Conservation (phyloP, 2,329 filamentous ascomycete species). For the Cercospora citrullina region DNA sequence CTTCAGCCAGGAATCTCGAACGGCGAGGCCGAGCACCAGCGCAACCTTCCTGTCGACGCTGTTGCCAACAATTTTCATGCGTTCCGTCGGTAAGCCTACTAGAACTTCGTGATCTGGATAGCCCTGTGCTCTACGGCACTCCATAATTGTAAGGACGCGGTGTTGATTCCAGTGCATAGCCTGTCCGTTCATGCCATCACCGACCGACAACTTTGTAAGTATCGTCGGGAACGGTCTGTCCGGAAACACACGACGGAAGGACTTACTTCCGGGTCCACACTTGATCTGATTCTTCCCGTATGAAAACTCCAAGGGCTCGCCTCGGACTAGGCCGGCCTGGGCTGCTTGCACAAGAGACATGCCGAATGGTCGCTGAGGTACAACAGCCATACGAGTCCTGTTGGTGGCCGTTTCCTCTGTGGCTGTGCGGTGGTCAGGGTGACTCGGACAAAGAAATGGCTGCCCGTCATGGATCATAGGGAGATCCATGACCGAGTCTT, state of each 20-base stretch:
- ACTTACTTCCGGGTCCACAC: slow-evolving; percentile 23
- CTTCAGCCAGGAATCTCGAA: slow-evolving; percentile 58
- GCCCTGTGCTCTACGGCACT: slow-evolving; percentile 68
- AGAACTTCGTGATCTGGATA: slow-evolving; percentile 70
- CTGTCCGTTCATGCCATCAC: slow-evolving; percentile 58
- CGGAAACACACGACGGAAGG: slow-evolving; percentile 57
- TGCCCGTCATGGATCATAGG: slow-evolving; percentile 63
- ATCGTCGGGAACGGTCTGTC: slow-evolving; percentile 62
- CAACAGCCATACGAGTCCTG: slow-evolving; percentile 53
- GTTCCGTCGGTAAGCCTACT: slow-evolving; percentile 56
- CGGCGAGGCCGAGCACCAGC: slow-evolving; percentile 62
- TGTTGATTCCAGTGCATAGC: slow-evolving; percentile 66
- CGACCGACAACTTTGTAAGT: slow-evolving; percentile 54
- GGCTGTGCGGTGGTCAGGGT: slow-evolving; percentile 67
- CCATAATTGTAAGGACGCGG: slow-evolving; percentile 63
- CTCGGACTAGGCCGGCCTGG: slow-evolving; percentile 34
- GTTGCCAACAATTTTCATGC: slow-evolving; percentile 72
- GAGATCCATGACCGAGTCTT: slow-evolving; percentile 60
- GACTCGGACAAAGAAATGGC: slow-evolving; percentile 60
- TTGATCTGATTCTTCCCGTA: slow-evolving; percentile 21
- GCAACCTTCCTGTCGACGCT: slow-evolving; percentile 71
- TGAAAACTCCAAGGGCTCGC: slow-evolving; percentile 30
- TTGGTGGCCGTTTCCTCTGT: slow-evolving; percentile 43
- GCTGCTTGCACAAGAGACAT: slow-evolving; percentile 35
- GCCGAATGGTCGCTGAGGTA: slow-evolving; percentile 58